Base-by-base conservation (phyloP, 2,329 filamentous ascomycete species). In the Colletotrichum truncatum region DNA sequence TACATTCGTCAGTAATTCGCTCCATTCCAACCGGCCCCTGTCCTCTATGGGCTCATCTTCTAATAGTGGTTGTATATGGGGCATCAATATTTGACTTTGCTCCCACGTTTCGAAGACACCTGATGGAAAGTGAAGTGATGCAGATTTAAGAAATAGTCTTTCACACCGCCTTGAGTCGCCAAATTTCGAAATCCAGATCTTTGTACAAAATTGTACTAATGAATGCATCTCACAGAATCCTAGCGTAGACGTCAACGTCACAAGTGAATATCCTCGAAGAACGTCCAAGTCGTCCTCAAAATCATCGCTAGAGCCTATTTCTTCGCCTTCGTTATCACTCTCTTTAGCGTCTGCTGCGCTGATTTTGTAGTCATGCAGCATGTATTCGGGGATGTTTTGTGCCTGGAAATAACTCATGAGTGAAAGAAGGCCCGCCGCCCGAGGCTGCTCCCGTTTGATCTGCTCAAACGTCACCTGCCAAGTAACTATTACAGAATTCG, bases 401-500 rank as follows among this genome's bases (percentile, higher is more conserved):
- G 72, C 71, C 53, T 84, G 75, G 67, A 81, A 84, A 62, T 81
- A 79, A 72, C 81, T 82, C 78, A 84, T 79, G 5, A 84, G 73
- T 1, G 79, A 80, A 0, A 85, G 67, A 9, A n/a, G 68, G 14
- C 80, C 69, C 3, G 81, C 74, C 9, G 82, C 82, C 4, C 73
- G 73, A 6, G 64, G 71, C 34, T 72, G 64, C 26, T 69, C 61
- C 2, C 67, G 62, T 9, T 71, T 75, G 38, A 84, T 78, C n/a
- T 78, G 64, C 8, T 73, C 68, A 49, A 76, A 72, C 4, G 70
- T 54, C 58, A 76, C 63, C 54, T 73, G 69, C 73, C 71, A 76
- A 16, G 72, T 76, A 12, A 70, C 58, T 30, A 53, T 2, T 6
- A 80, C 71, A 0, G 77, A 70, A 46, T 74, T 75, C 0, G 73